Evolutionary conservation across 306 rosid species (phyloP), one percentile per base, ranked within the genome.

Genomic region (Quercus wislizeni): DNA sequence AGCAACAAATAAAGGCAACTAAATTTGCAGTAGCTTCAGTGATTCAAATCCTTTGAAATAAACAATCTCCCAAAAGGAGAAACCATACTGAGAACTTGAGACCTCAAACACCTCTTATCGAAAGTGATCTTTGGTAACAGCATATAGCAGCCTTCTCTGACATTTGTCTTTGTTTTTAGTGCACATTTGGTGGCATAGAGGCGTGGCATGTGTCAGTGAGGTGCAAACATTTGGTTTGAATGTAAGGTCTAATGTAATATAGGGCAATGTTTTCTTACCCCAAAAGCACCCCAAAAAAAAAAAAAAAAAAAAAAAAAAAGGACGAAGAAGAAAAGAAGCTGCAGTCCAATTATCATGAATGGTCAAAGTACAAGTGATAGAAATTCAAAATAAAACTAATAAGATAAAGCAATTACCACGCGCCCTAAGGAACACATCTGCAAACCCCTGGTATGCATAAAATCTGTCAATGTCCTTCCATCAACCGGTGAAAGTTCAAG

Each of bases 401-500:
- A 65, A 20, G 46, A 28, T 35, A 73, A 55, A 74, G 80, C 27
- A 82, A 75, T 85, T 89, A 95, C 99, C 91, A 95, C 97, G 38
- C 83, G 88, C 78, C 99, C 99, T 71, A 95, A 86, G 56, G 99
- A 95, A 82, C 88, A 86, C 94, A 95, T 92, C 81, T 87, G 89
- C 92, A 95, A 88, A 49, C 99, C 99, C 84, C 99, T 86, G 55
- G 99, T 95, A 71, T 95, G 99, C 99, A 95, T 92, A 85, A 95
- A 95, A 85, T 95, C 99, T 54, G 98, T 95, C 86, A 95, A 82
- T 33, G 99, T 92, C 80, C 99, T 91, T 85, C 99, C 99, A 86
- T 95, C 99, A 75, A 95, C 99, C 4, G 99, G 99, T 62, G 99
- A 95, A 86, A 95, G 99, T 82, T 95, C 99, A 84, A 95, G 98